phyloP scores from a whole-genome alignment of 2,329 filamentous ascomycete species.

The Colletotrichum graminicola region DNA sequence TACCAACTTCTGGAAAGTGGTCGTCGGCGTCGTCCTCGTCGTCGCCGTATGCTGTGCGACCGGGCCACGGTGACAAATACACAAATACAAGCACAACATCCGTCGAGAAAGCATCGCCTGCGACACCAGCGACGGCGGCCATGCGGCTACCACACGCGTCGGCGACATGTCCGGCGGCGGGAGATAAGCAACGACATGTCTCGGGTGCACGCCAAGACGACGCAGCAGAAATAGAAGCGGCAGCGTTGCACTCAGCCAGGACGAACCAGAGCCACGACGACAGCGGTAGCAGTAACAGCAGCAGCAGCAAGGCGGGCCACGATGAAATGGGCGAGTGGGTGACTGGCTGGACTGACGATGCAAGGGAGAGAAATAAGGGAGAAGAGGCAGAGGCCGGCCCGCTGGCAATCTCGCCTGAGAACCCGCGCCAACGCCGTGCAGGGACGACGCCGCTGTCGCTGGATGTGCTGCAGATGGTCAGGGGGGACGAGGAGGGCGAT shows the following conservation, averaged over 20 bases:
- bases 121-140: background rate
- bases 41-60: background rate
- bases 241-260: constrained; percentile 3
- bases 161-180: background rate
- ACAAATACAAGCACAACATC: background rate
- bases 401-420: constrained; percentile 28
- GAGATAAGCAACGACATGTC: constrained; percentile 33
- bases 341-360: background rate
- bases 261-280: background rate
- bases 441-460: constrained; percentile 42
- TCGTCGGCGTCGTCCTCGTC: background rate
- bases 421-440: constrained; percentile 37
- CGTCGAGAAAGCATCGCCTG: background rate
- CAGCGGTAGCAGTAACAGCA: background rate
- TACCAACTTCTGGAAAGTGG: constrained; percentile 13
- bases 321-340: background rate
- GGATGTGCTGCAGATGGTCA: constrained; percentile 33
- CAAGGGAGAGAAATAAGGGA: background rate
- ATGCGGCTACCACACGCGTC: constrained; percentile 23
- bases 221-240: constrained; percentile 2
- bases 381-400: background rate
- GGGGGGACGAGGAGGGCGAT: background rate
- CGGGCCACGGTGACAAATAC: background rate
- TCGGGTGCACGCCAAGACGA: constrained; percentile 33
- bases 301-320: background rate